A percentile compares a stretch with the other conserved stretches of the same genome.
Conservation (phyloP, 495 filamentous ascomycete species). For the Tricharina praecox region DNA sequence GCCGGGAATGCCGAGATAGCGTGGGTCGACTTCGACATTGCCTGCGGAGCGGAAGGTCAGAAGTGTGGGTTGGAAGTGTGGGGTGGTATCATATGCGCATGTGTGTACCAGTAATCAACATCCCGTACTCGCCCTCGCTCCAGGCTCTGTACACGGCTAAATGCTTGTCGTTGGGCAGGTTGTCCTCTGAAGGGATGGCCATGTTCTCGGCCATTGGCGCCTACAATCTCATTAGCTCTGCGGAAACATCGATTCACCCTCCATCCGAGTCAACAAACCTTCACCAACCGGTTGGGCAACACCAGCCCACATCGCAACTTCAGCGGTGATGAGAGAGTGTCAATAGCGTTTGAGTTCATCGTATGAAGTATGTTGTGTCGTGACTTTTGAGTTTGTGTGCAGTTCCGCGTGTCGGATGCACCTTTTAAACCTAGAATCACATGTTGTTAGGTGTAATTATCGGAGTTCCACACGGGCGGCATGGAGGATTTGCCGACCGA, state of each 20-base stretch:
- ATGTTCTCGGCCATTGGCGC: conserved; percentile 36
- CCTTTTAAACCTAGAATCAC: too few relatives aligned
- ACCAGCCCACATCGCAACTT: conserved; percentile 36
- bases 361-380: too few relatives aligned
- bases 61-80: neutral
- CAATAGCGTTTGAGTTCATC: too few relatives aligned
- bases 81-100: neutral
- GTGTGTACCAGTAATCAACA: conserved; percentile 27
- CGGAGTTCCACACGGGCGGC: too few relatives aligned
- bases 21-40: conserved; percentile 41
- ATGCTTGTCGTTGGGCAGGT: conserved; percentile 27
- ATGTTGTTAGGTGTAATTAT: too few relatives aligned
- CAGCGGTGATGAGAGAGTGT: conserved; percentile 18
- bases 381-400: too few relatives aligned
- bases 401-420: too few relatives aligned
- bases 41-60: too few relatives aligned
- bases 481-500: too few relatives aligned
- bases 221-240: conserved; percentile 18
- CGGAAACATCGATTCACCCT: neutral
- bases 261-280: conserved; percentile 28
- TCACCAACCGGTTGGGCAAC: conserved; percentile 37
- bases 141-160: conserved; percentile 32
- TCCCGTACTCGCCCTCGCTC: conserved; percentile 37
- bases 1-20: conserved; percentile 32
- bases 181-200: conserved; percentile 22